These are phyloP conservation scores for Tuber melanosporum DNA, from an alignment of 495 filamentous ascomycete genomes.

Conservation along the genomic window DNA sequence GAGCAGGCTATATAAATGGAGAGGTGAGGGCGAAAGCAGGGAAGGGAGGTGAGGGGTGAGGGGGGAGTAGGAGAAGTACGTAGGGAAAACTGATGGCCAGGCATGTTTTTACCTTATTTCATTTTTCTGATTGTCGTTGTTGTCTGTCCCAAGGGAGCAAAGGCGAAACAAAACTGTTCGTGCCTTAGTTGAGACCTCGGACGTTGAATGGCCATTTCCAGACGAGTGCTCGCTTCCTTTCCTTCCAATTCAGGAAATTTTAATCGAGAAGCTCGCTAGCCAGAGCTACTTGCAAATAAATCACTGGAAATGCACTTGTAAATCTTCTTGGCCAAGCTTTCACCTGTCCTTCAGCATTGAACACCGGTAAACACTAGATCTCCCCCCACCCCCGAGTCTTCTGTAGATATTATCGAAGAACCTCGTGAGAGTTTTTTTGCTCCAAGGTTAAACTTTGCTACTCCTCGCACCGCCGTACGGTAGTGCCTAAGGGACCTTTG, in stretches of 20 bases:
- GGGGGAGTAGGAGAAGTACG: not conserved
- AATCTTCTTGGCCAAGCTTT: conserved; percentile 4
- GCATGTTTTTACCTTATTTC: not conserved
- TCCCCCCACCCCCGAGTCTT: not conserved
- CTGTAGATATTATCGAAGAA: conserved; percentile 11
- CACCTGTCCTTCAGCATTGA: conserved; percentile 7
- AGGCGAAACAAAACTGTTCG: not conserved
- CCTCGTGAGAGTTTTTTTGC: not conserved
- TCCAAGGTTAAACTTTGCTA: not conserved
- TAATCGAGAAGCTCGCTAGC: conserved; percentile 27
- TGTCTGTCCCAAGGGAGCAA: not conserved
- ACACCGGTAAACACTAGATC: conserved; percentile 8
- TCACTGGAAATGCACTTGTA: conserved; percentile 10
- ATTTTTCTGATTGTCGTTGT: not conserved
- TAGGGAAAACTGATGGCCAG: not conserved
- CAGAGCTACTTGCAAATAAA: conserved; percentile 10
- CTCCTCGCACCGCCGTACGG: not conserved
- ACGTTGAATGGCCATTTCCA: conserved; percentile 5
- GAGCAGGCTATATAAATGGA: conserved; percentile 17
- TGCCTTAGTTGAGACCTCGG: conserved; percentile 8
- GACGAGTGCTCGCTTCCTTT: conserved; percentile 20
- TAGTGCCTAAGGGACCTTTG: not conserved
- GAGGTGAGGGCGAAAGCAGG: conserved; percentile 1
- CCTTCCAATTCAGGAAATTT: conserved; percentile 29
- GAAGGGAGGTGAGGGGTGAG: not conserved